phyloP scores from a whole-genome alignment of 2,329 filamentous ascomycete species.

The Aphanoascus verrucosus region DNA sequence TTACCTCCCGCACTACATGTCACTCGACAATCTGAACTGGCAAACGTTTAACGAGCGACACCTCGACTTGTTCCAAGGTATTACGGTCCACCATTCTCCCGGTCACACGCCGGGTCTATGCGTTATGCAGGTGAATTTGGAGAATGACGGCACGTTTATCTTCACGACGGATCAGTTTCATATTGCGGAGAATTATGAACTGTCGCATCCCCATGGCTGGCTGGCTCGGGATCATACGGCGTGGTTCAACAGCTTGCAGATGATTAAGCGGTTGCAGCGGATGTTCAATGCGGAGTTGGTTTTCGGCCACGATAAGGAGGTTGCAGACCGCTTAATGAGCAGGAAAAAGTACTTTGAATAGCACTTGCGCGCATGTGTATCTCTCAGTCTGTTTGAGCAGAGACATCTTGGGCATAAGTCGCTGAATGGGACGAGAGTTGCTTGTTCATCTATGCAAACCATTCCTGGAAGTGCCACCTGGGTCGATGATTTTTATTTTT shows the following conservation, averaged over 20 bases:
- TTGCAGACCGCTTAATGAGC: slow-evolving; percentile 9
- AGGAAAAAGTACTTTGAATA: slow-evolving; percentile 14
- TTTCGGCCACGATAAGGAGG: slow-evolving; percentile 26
- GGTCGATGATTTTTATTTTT: too few relatives aligned
- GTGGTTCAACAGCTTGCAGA: slow-evolving; percentile 29
- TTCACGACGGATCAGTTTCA: slow-evolving; percentile 36
- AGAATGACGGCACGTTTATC: slow-evolving; percentile 30
- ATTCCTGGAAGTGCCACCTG: too few relatives aligned
- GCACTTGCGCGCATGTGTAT: not conserved
- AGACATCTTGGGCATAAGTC: not conserved
- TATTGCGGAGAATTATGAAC: slow-evolving; percentile 32
- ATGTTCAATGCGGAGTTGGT: slow-evolving; percentile 25
- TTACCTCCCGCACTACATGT: slow-evolving; percentile 31
- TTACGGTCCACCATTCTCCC: slow-evolving; percentile 29
- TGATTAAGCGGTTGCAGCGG: slow-evolving; percentile 26
- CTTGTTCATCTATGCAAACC: too few relatives aligned
- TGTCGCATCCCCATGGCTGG: slow-evolving; percentile 28
- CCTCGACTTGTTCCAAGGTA: slow-evolving; percentile 33
- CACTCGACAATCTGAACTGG: slow-evolving; percentile 33
- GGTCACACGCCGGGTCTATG: slow-evolving; percentile 31
- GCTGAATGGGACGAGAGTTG: too few relatives aligned
- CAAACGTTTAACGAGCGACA: slow-evolving; percentile 33
- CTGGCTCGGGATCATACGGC: slow-evolving; percentile 29
- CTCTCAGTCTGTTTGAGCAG: not conserved
- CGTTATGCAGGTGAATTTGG: slow-evolving; percentile 30